Percentiles rank a stretch among this genome's conserved stretches.
Evolutionary conservation across 1,284 basidiomycete genomes (phyloP).

Genomic region (Austroboletus rostrupii): DNA sequence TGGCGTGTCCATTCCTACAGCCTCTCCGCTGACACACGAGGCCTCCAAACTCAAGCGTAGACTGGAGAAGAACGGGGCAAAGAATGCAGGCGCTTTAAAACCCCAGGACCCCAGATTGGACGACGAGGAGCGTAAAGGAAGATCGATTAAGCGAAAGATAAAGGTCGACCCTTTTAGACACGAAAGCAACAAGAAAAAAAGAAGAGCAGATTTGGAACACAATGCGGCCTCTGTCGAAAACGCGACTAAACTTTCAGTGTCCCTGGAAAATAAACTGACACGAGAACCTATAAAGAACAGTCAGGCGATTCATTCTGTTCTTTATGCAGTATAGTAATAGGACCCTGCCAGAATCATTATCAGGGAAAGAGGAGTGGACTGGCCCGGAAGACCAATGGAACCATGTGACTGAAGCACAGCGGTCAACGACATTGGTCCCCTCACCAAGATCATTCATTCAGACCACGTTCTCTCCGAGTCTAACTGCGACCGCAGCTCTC

Average conservation of each 20-base stretch:
- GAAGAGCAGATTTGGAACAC: constrained; percentile 8
- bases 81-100: constrained; percentile 41
- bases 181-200: constrained; percentile 37
- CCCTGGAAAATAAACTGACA: background rate
- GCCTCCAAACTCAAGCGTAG: constrained; percentile 53
- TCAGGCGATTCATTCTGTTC: constrained; percentile 9
- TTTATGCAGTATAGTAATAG: constrained; percentile 6
- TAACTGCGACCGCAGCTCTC: background rate
- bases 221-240: background rate
- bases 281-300: constrained; percentile 6
- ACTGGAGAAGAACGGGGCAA: constrained; percentile 47
- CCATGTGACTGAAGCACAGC: background rate
- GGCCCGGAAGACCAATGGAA: background rate
- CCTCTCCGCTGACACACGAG: constrained; percentile 40
- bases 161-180: constrained; percentile 54
- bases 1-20: constrained; percentile 55
- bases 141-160: constrained; percentile 53
- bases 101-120: constrained; percentile 33
- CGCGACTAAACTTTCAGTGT: background rate
- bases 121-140: constrained; percentile 54
- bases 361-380: constrained; percentile 3
- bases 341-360: constrained; percentile 3
- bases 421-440: constrained; percentile 1
- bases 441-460: constrained; percentile 7
- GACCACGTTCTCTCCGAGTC: constrained; percentile 3